Conservation (phyloP, 768 basidiomycete genomes). For the Amanita thiersii region DNA sequence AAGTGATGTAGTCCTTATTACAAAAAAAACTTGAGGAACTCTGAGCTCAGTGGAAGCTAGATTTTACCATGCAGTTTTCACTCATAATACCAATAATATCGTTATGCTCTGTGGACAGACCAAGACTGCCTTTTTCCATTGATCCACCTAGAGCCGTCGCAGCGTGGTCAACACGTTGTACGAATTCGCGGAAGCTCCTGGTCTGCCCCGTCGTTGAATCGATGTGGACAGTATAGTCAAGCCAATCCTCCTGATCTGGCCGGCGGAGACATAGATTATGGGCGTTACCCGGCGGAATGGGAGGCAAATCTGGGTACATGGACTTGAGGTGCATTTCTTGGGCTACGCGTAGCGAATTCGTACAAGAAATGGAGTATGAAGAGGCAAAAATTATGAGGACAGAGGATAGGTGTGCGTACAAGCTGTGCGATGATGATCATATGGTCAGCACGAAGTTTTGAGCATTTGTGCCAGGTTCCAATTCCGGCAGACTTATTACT, state of each 20-base stretch:
- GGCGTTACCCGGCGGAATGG: slow-evolving; percentile 41
- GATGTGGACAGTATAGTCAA: slow-evolving; percentile 48
- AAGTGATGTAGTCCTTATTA: slow-evolving; percentile 23
- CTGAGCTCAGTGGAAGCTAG: neutral
- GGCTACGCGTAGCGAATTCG: too few relatives aligned
- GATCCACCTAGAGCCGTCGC: slow-evolving; percentile 50
- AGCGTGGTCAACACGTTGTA: slow-evolving; percentile 41
- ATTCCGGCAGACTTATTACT: too few relatives aligned
- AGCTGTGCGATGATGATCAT: too few relatives aligned
- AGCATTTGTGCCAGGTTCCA: too few relatives aligned
- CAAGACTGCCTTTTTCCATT: slow-evolving; percentile 45
- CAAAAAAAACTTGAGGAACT: neutral
- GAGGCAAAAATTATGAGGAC: too few relatives aligned
- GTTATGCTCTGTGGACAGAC: slow-evolving; percentile 32
- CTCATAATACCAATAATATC: slow-evolving; percentile 66
- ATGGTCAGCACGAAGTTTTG: too few relatives aligned
- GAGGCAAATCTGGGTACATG: slow-evolving; percentile 43
- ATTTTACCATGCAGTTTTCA: slow-evolving; percentile 58
- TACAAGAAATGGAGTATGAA: too few relatives aligned
- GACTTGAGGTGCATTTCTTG: slow-evolving; percentile 60
- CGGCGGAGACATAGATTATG: slow-evolving; percentile 48
- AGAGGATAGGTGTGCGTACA: too few relatives aligned
- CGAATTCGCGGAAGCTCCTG: slow-evolving; percentile 39
- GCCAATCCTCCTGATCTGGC: slow-evolving; percentile 45
- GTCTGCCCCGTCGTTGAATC: slow-evolving; percentile 43